phyloP scores from a whole-genome alignment of 2,329 filamentous ascomycete species.

The Juglanconis oblonga region DNA sequence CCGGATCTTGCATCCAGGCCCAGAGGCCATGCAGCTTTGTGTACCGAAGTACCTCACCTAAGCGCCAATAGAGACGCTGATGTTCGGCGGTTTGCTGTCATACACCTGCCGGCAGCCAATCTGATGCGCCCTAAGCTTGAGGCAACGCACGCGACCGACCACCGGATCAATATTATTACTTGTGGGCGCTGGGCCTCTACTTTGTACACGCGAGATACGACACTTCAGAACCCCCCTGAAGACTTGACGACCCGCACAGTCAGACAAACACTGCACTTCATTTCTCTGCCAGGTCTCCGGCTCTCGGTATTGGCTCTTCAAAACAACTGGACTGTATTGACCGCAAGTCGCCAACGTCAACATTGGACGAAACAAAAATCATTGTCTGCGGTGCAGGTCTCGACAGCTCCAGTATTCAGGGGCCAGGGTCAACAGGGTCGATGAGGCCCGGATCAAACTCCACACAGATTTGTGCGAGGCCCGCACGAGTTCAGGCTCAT shows the following conservation, averaged over 20 bases:
- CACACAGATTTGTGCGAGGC: slow-evolving; percentile 10
- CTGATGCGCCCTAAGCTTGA: not conserved
- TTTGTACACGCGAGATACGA: slow-evolving; percentile 1
- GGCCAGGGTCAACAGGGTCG: slow-evolving; percentile 9
- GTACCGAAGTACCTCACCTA: not conserved
- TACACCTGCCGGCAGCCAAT: not conserved
- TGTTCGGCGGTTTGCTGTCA: slow-evolving; percentile 6
- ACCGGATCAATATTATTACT: not conserved
- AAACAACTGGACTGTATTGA: not conserved
- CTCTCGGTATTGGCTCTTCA: not conserved
- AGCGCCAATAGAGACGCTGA: slow-evolving; percentile 16
- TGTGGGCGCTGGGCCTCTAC: not conserved
- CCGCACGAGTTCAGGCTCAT: slow-evolving; percentile 11
- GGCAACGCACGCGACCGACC: not conserved
- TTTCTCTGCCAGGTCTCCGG: not conserved
- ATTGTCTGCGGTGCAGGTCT: slow-evolving; percentile 1
- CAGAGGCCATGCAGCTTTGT: slow-evolving; percentile 3
- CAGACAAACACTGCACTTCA: slow-evolving; percentile 5
- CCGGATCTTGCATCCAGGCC: slow-evolving; percentile 11
- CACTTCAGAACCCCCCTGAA: not conserved
- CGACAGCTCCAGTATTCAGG: slow-evolving; percentile 9
- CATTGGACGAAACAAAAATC: slow-evolving; percentile 6
- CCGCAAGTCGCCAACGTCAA: slow-evolving; percentile 12
- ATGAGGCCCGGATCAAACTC: slow-evolving; percentile 7
- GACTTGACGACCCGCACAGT: slow-evolving; percentile 15